Evolutionary conservation across 495 filamentous ascomycete species (phyloP).

Genomic region (Xylaria cubensis): DNA sequence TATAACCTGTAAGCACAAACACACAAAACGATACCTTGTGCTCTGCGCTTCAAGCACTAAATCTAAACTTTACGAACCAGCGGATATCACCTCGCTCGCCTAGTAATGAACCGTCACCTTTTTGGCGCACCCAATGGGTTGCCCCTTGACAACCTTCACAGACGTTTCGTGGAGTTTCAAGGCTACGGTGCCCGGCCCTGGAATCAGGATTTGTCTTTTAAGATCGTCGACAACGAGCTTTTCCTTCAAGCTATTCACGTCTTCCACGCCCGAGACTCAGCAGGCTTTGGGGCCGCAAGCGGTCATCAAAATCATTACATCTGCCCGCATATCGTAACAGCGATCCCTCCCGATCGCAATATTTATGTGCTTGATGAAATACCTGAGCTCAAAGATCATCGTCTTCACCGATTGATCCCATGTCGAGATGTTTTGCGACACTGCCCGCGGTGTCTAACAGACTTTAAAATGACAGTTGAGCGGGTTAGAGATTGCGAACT

Average conservation of each 20-base stretch:
- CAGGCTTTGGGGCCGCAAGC: no score
- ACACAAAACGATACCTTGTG: neutral
- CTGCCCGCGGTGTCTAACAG: no score
- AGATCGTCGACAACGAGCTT: conserved; percentile 29
- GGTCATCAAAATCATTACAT: no score
- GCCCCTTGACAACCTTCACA: conserved; percentile 20
- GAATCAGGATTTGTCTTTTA: conserved; percentile 25
- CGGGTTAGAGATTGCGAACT: no score
- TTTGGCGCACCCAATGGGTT: conserved; percentile 28
- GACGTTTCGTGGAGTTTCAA: conserved; percentile 17
- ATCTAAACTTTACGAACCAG: neutral
- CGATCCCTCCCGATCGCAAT: no score
- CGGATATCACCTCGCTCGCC: conserved; percentile 24
- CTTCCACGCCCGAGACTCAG: no score
- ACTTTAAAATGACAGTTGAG: no score
- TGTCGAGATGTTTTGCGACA: no score
- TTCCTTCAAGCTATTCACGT: conserved; percentile 13
- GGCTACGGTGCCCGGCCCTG: neutral
- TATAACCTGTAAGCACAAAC: conserved; percentile 1
- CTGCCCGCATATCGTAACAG: no score
- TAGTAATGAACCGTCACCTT: conserved; percentile 34
- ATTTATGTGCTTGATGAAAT: no score
- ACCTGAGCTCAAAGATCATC: no score
- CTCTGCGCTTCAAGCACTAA: conserved; percentile 9
- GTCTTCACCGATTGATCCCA: no score